These are phyloP conservation scores for Trichoderma sp. DNA, from an alignment of 2,329 filamentous ascomycete species.

Conservation along the genomic window DNA sequence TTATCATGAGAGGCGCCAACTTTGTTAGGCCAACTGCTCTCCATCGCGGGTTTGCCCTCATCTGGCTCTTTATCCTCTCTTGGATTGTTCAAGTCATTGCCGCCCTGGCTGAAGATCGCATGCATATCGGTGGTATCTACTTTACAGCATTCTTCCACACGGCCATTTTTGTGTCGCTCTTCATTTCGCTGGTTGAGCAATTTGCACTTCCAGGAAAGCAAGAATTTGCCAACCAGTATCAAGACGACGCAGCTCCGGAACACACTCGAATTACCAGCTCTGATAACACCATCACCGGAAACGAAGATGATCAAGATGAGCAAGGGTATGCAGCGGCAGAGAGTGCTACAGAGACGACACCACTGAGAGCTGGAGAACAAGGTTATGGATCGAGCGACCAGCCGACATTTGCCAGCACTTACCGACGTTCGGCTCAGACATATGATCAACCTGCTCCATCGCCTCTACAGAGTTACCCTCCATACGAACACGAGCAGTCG, in stretches of 20 bases:
- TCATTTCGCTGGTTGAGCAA: conserved; percentile 76
- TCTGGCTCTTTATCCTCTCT: conserved; percentile 78
- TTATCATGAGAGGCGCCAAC: conserved; percentile 73
- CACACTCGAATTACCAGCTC: conserved; percentile 29
- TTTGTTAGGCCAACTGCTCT: conserved; percentile 81
- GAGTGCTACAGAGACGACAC: conserved; percentile 52
- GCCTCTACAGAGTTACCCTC: conserved; percentile 30
- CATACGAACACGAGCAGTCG: conserved; percentile 71
- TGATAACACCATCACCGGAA: conserved; percentile 12
- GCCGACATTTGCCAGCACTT: conserved; percentile 55
- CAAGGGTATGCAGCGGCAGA: conserved; percentile 26
- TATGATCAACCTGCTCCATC: conserved; percentile 29
- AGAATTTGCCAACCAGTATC: conserved; percentile 60
- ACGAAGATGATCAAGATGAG: conserved; percentile 4
- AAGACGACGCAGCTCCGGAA: conserved; percentile 48
- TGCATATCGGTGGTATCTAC: conserved; percentile 73
- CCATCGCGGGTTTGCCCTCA: conserved; percentile 72
- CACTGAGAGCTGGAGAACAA: conserved; percentile 42
- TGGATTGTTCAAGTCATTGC: conserved; percentile 71
- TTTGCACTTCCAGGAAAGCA: conserved; percentile 71
- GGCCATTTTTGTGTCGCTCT: conserved; percentile 67
- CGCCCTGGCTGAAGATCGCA: conserved; percentile 73
- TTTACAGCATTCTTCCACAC: conserved; percentile 77
- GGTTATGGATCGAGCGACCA: conserved; percentile 39
- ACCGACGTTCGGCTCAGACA: conserved; percentile 46